These are phyloP conservation scores for Barbatosphaeria neglecta DNA, from an alignment of 495 filamentous ascomycete genomes.

Conservation along the genomic window DNA sequence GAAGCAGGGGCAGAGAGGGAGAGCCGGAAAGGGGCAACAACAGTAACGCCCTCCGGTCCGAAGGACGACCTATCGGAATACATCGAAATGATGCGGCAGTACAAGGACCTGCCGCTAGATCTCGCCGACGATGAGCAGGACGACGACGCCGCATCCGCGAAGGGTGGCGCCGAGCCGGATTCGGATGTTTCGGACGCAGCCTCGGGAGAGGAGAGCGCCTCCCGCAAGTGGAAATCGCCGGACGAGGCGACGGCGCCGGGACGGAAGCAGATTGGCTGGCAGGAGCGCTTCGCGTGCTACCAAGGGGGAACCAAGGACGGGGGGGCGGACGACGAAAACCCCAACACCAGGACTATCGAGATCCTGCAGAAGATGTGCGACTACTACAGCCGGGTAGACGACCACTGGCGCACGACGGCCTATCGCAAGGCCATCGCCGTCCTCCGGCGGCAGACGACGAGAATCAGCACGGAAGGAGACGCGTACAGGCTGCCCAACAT, in stretches of 20 bases:
- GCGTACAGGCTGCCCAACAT: conserved; percentile 60
- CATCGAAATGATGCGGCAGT: conserved; percentile 20
- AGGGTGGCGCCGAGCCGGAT: no score
- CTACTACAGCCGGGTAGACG: conserved; percentile 63
- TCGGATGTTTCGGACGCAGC: conserved; percentile 7
- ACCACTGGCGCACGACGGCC: conserved; percentile 69
- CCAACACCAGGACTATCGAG: conserved; percentile 66
- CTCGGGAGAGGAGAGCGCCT: conserved; percentile 11
- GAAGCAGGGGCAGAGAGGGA: not conserved
- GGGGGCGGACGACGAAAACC: conserved; percentile 16
- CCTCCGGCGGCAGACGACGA: conserved; percentile 52
- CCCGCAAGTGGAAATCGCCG: conserved; percentile 9
- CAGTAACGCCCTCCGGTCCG: not conserved
- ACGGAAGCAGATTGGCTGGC: conserved; percentile 12
- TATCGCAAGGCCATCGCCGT: conserved; percentile 73
- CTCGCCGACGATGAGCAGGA: conserved; percentile 20
- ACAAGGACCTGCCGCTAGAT: conserved; percentile 27
- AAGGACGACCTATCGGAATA: conserved; percentile 21
- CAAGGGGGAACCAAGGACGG: conserved; percentile 24
- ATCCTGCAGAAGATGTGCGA: conserved; percentile 73
- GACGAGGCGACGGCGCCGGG: not conserved
- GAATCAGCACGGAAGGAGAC: conserved; percentile 56
- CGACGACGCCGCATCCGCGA: conserved; percentile 3
- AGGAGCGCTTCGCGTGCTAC: conserved; percentile 34
- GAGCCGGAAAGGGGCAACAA: not conserved